These are phyloP conservation scores for Sarcomyxa edulis DNA, from an alignment of 768 basidiomycete species.

Conservation along the genomic window DNA sequence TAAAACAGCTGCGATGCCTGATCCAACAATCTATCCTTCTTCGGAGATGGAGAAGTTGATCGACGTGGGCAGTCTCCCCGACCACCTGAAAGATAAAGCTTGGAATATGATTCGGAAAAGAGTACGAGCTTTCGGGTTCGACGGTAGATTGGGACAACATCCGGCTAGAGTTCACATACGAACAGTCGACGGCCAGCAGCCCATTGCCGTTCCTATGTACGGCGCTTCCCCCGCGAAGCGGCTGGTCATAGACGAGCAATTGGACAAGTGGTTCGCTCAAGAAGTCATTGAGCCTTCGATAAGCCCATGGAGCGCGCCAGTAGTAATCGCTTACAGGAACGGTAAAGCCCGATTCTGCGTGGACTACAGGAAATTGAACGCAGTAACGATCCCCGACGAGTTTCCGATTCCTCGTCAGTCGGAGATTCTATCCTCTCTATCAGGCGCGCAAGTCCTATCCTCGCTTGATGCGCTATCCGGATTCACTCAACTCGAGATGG, in stretches of 20 bases:
- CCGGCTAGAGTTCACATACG: no score
- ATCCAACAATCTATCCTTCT: no score
- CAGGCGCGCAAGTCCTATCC: slow-evolving; percentile 25
- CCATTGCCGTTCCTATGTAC: slow-evolving; percentile 21
- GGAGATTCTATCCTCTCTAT: slow-evolving; percentile 22
- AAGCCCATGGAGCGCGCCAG: slow-evolving; percentile 37
- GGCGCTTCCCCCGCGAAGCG: slow-evolving; percentile 20
- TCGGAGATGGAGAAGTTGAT: no score
- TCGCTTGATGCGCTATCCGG: no score
- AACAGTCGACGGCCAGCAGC: no score
- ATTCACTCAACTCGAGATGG: slow-evolving; percentile 39
- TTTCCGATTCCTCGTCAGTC: slow-evolving; percentile 19
- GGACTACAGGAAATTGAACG: slow-evolving; percentile 6
- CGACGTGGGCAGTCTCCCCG: no score
- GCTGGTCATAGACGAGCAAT: slow-evolving; percentile 22
- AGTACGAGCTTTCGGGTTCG: no score
- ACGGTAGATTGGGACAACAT: no score
- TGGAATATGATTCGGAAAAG: no score
- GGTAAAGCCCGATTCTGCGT: no score
- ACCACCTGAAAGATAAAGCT: no score
- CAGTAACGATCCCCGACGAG: slow-evolving; percentile 10
- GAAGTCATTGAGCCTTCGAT: slow-evolving; percentile 34
- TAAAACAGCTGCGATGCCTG: no score
- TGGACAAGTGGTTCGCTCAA: slow-evolving; percentile 23
- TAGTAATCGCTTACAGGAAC: slow-evolving; percentile 31